These are phyloP conservation scores for Puccinia brachypodii DNA, from an alignment of 1,284 basidiomycete species.

Conservation along the genomic window DNA sequence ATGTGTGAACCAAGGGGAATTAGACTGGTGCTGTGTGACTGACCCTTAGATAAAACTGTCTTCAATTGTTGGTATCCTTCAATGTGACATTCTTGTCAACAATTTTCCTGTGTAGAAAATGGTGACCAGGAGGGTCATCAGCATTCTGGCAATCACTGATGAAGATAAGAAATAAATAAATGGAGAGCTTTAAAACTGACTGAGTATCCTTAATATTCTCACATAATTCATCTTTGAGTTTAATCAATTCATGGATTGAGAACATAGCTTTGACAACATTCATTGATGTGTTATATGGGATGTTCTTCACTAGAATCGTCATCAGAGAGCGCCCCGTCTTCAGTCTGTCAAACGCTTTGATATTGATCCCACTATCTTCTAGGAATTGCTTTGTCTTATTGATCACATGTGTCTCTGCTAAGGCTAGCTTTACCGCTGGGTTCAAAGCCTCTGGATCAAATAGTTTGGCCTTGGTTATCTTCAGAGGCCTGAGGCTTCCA, in stretches of 20 bases:
- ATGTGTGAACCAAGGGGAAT: neutral
- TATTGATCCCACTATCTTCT: slow-evolving; percentile 64
- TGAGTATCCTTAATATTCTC: slow-evolving; percentile 42
- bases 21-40: neutral
- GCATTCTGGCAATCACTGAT: neutral
- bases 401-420: slow-evolving; percentile 94
- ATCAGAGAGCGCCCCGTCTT: slow-evolving; percentile 62
- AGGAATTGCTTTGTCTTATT: slow-evolving; percentile 85
- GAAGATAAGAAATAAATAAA: neutral
- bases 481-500: no score
- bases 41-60: slow-evolving; percentile 45
- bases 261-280: slow-evolving; percentile 78
- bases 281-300: slow-evolving; percentile 82
- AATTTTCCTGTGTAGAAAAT: slow-evolving; percentile 18
- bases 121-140: neutral
- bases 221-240: slow-evolving; percentile 35
- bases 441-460: slow-evolving; percentile 63
- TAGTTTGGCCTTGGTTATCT: slow-evolving; percentile 79
- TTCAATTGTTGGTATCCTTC: slow-evolving; percentile 43
- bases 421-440: slow-evolving; percentile 82
- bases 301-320: slow-evolving; percentile 90
- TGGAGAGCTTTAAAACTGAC: neutral
- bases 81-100: slow-evolving; percentile 39
- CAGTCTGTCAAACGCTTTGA: slow-evolving; percentile 12
- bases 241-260: slow-evolving; percentile 55